These are phyloP conservation scores for Melanopsichium pennsylvanicum DNA, from an alignment of 1,284 basidiomycete genomes.

Conservation along the genomic window DNA sequence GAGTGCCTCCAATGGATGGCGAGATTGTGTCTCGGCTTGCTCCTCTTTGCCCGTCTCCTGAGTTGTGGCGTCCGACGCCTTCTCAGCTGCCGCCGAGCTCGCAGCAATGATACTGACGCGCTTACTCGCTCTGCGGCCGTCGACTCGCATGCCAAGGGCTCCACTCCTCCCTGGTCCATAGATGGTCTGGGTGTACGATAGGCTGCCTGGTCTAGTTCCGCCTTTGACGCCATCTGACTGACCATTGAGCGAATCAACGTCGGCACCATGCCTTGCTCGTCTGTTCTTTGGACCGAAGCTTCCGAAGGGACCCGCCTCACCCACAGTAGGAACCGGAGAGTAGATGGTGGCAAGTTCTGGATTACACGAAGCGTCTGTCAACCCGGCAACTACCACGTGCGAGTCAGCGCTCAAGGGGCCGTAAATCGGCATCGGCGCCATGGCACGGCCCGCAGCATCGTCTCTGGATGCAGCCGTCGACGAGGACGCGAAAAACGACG, in stretches of 20 bases:
- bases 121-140: constrained; percentile 41
- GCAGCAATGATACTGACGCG: constrained; percentile 31
- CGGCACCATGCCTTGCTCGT: neutral
- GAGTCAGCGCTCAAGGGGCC: constrained; percentile 30
- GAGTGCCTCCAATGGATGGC: neutral
- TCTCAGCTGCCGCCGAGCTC: neutral
- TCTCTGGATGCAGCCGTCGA: constrained; percentile 8
- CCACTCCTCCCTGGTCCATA: constrained; percentile 52
- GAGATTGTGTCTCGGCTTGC: too few species aligned
- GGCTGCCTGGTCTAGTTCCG: constrained; percentile 6
- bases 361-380: constrained; percentile 34
- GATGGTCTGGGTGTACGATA: constrained; percentile 56
- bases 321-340: constrained; percentile 39
- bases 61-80: neutral
- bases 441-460: neutral
- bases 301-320: constrained; percentile 17
- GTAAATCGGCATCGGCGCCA: constrained; percentile 7
- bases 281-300: constrained; percentile 2
- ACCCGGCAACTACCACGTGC: constrained; percentile 43
- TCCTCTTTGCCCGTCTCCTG: neutral
- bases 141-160: constrained; percentile 55
- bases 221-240: neutral
- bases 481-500: constrained; percentile 20
- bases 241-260: neutral
- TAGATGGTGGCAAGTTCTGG: constrained; percentile 51